These are phyloP conservation scores for Lactarius vividus DNA, from an alignment of 768 basidiomycete species.

Conservation along the genomic window DNA sequence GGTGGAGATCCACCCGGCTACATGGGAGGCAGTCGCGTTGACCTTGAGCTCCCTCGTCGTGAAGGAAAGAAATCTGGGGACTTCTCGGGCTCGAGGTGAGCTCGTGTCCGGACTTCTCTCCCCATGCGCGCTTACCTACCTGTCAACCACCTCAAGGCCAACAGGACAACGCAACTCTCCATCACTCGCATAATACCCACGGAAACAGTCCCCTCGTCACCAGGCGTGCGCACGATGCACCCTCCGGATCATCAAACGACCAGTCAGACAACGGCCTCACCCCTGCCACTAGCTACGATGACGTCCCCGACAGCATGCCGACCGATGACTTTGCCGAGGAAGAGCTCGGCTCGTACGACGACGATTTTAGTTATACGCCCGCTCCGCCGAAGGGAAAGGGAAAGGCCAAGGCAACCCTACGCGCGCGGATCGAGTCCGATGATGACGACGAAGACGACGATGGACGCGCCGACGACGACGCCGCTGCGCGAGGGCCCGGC, in stretches of 20 bases:
- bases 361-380: conserved; percentile 7
- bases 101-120: background rate
- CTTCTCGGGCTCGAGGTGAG: conserved; percentile 5
- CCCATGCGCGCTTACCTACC: background rate
- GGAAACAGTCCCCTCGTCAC: background rate
- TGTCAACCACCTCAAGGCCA: background rate
- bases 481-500: background rate
- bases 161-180: background rate
- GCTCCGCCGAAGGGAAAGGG: conserved; percentile 15
- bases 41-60: conserved; percentile 13
- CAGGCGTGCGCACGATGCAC: background rate
- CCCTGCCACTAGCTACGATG: conserved; percentile 15
- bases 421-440: conserved; percentile 22
- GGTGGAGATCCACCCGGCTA: conserved; percentile 18
- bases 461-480: background rate
- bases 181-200: background rate
- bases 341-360: conserved; percentile 17
- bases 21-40: conserved; percentile 21
- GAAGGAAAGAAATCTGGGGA: background rate
- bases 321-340: conserved; percentile 17
- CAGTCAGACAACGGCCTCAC: conserved; percentile 7
- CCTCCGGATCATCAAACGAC: conserved; percentile 7
- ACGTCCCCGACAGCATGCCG: conserved; percentile 12
- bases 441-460: conserved; percentile 11
- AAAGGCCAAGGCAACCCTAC: background rate